Percentiles rank a stretch among this genome's conserved stretches.
phyloP scores from a whole-genome alignment of 2,329 filamentous ascomycete species.

The Grosmannia huntii region DNA sequence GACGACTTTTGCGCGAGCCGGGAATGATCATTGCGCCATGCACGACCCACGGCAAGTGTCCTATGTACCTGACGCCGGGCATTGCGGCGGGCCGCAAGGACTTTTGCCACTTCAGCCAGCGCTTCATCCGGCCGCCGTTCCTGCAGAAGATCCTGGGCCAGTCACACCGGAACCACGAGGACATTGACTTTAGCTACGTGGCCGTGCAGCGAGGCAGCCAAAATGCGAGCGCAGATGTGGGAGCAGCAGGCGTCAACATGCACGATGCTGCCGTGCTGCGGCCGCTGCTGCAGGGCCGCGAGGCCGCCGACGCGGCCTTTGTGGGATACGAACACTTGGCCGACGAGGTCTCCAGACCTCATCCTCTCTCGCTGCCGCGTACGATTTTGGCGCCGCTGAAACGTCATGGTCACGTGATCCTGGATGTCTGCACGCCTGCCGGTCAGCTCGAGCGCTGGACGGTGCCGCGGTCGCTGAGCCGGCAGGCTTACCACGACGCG shows the following conservation, averaged over 20 bases:
- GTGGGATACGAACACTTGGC: slow-evolving; percentile 63
- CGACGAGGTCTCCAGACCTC: no score
- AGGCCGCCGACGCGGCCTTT: slow-evolving; percentile 55
- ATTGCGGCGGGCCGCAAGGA: slow-evolving; percentile 66
- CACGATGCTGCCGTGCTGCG: slow-evolving; percentile 2
- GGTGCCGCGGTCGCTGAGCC: slow-evolving; percentile 68
- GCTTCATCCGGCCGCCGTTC: slow-evolving; percentile 73
- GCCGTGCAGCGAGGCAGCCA: slow-evolving; percentile 60
- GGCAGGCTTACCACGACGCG: slow-evolving; percentile 79
- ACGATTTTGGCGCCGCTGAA: slow-evolving; percentile 73
- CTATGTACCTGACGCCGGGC: slow-evolving; percentile 70
- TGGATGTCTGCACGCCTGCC: slow-evolving; percentile 81
- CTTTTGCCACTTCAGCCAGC: slow-evolving; percentile 81
- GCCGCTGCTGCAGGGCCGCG: slow-evolving; percentile 31
- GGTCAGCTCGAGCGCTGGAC: slow-evolving; percentile 89
- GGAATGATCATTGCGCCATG: slow-evolving; percentile 63
- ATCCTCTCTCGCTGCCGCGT: slow-evolving; percentile 63
- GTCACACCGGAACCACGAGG: slow-evolving; percentile 67
- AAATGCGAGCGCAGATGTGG: slow-evolving; percentile 10
- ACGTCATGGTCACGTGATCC: slow-evolving; percentile 70
- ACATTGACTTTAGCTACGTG: slow-evolving; percentile 82
- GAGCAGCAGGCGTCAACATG: slow-evolving; percentile 11
- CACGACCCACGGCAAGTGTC: slow-evolving; percentile 78
- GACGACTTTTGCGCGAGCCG: slow-evolving; percentile 32
- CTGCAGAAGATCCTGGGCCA: slow-evolving; percentile 64